Evolutionary conservation across 129 eudicot species (phyloP), one percentile per base, ranked within the genome.

Genomic region (Centella asiatica): DNA sequence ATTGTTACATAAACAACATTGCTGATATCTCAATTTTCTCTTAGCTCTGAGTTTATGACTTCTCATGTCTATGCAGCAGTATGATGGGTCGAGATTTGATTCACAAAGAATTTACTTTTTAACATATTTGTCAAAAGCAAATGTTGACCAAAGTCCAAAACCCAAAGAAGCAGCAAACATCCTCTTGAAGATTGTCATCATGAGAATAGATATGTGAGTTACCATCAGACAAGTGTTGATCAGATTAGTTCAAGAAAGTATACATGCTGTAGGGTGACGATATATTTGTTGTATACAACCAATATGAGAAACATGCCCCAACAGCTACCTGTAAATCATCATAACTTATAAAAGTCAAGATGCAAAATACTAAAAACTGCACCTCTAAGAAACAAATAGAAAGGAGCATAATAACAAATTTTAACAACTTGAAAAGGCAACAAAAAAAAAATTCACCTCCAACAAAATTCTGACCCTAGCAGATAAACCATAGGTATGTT

Each of bases 201-300:
- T 25, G 61, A 78, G 76, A 63, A 78, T 76, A 70, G 82, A 78
- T 53, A 56, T 71, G 82, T 80, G 73, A 83, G 85, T 86, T 82
- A 85, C 82, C 97, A 76, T 79, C 69, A 65, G 20, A 69, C 29
- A 74, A 78, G 70, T 67, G 76, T 72, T 71, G 83, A 70, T 69
- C 80, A 85, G 71, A 75, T 77, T 79, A 86, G 90, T 72, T 68
- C 72, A 77, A 90, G 98, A 84, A 82, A 73, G 69, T 87, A 83
- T 87, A 90, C 98, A 84, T 90, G 98, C 77, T 77, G 86, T 90
- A 90, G n/a, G 95, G 98, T 64, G 98, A 81, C 57, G 98, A 73
- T 70, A 87, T 62, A 66, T 84, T 71, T 65, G 83, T 68, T 44
- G 83, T 68, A 65, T 67, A 70, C 69, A 84, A 68, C 98, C 95